Conservation (phyloP, 148 eudicot genomes). For the Cornus controversa region DNA sequence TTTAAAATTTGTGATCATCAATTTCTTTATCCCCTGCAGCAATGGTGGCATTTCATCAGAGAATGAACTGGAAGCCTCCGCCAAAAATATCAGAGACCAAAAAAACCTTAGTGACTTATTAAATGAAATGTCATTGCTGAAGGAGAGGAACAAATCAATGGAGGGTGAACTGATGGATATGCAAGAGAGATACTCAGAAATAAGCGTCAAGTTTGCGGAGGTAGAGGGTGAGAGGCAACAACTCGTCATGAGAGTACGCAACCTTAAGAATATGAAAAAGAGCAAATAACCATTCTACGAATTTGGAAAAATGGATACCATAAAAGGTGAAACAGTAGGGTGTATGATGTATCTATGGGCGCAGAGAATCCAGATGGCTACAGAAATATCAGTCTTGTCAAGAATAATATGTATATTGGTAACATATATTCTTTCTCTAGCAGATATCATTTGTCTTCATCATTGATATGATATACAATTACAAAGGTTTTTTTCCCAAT, state of each 20-base stretch:
- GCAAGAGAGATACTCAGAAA: constrained; percentile 90
- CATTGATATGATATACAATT: background rate
- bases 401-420: background rate
- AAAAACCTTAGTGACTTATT: constrained; percentile 31
- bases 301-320: background rate
- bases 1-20: background rate
- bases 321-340: too few species aligned
- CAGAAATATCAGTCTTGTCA: background rate
- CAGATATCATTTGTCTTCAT: background rate
- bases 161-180: constrained; percentile 82
- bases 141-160: constrained; percentile 65
- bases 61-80: constrained; percentile 10
- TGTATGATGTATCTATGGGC: too few species aligned
- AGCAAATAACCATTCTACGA: constrained; percentile 16
- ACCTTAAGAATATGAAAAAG: constrained; percentile 65
- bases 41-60: constrained; percentile 17
- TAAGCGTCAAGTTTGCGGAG: constrained; percentile 96
- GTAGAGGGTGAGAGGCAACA: constrained; percentile 95
- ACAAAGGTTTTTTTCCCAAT: background rate
- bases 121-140: constrained; percentile 49
- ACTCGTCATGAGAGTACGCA: constrained; percentile 73
- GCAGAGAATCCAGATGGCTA: background rate
- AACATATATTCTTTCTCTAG: background rate
- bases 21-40: constrained; percentile 20
- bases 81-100: constrained; percentile 19